Evolutionary conservation across 345 rosid genomes (phyloP), one percentile per base, ranked within the genome.

Genomic region (Odontarrhena argentea): DNA sequence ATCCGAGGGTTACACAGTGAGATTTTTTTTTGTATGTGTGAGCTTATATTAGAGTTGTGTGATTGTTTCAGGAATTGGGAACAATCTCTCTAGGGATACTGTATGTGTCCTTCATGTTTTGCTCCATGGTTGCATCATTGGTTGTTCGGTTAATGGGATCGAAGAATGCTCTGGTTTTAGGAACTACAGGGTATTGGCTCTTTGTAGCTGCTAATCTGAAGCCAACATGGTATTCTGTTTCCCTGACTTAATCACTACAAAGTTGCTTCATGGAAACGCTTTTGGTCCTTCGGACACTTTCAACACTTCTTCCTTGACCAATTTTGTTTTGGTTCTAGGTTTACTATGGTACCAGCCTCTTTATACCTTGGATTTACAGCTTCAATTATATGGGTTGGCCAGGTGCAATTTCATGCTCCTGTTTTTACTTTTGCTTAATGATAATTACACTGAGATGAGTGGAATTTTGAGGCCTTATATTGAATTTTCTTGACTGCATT

Each of bases 361-460:
- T 38, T 90, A 35, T 92, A 87, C 68, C 89, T 92, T 63, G 98
- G 97, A 12, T 92, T 92, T 78, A 70, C 90, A 32, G 89, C 98
- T 68, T 92, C 98, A 30, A 84, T 92, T 11, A 86, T 89, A 66
- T 92, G 98, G 97, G 94, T 92, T 68, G 98, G 97, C 68, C 81
- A 93, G 97, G 98, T 93, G 70, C 46, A n/a, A 56, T 42, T 58
- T 24, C 57, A 18, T 71, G 60, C 30, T 78, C 56, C 9, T 9
- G 41, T 26, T 57, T 71, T 41, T 18, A 18, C 22, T 18, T 18
- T 18, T 18, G 22, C 40, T 32, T 54, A 26, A 3, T 24, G 2
- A 32, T 61, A 47, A 9, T 36, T 15, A 61, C 9, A 34, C 44
- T 13, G 47, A 7, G 22, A n/a, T 18, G 0, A 68, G 41, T 15